These are phyloP conservation scores for Cadophora sp. DNA, from an alignment of 2,329 filamentous ascomycete species.

Conservation along the genomic window DNA sequence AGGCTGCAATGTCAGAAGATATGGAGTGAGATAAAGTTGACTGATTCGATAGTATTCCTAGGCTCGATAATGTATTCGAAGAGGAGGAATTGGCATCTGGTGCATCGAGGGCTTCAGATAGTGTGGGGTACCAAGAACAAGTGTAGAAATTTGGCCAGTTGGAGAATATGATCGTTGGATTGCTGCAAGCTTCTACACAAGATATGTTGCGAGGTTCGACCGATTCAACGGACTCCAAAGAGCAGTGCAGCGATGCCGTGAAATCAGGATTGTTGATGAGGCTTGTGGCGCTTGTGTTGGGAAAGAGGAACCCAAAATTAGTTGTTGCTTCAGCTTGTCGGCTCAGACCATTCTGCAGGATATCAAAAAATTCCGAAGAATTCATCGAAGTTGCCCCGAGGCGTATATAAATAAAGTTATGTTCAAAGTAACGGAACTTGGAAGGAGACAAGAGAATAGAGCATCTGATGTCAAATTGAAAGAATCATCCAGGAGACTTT, in stretches of 20 bases:
- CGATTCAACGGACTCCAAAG: not conserved
- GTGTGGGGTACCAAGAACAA: slow-evolving; percentile 15
- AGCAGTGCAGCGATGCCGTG: slow-evolving; percentile 13
- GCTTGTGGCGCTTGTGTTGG: not conserved
- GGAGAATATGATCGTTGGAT: slow-evolving; percentile 5
- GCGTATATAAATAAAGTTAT: not conserved
- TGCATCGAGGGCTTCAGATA: not conserved
- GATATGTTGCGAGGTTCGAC: not conserved
- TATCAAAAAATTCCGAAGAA: not conserved
- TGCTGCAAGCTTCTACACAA: slow-evolving; percentile 17
- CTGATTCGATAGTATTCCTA: slow-evolving; percentile 2
- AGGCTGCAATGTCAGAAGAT: slow-evolving; percentile 9
- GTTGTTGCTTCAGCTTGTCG: slow-evolving; percentile 6
- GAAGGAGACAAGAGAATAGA: no score
- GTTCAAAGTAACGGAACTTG: no score
- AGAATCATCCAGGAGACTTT: no score
- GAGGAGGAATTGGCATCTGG: not conserved
- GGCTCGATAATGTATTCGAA: slow-evolving; percentile 7
- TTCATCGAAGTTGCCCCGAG: not conserved
- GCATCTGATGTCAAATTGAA: no score
- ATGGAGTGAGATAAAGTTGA: not conserved
- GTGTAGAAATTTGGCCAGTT: slow-evolving; percentile 29
- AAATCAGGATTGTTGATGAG: slow-evolving; percentile 16
- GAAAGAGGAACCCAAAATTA: slow-evolving; percentile 10
- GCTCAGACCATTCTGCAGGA: not conserved